Evolutionary conservation across 1,139 yeast species (phyloP), one percentile per base, ranked within the genome.

Genomic region (Debaryomycetaceae sp.): DNA sequence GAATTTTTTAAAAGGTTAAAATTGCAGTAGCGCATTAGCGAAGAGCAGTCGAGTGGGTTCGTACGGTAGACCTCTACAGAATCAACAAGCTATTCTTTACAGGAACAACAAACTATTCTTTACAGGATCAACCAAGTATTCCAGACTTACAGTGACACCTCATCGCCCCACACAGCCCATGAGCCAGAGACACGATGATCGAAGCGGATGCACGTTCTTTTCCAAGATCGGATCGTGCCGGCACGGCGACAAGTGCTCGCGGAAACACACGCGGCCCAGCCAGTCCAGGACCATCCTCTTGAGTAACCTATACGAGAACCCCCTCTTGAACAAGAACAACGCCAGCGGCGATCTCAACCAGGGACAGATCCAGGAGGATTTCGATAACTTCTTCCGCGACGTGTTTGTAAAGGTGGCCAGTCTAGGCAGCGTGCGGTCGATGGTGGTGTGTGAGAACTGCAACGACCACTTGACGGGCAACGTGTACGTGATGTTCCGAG

Each of bases 191-290:
- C 26, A 27, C 15, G 53, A 49, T 22, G 53, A 51, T 33, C 41
- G 44, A 28, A 32, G 42, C 8, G 42, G 43, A 15, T 63, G 74
- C 41, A 49, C 62, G 5, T 87, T 87, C 51, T 87, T 78, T 53
- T 65, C 69, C 37, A 82, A 79, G 49, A 82, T 86, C 25, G 97
- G 97, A 2, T 93, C 95, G 0, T 87, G 97, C 48, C 66, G 96
- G 34, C 96, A 87, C 49, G 96, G 96, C 2, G 90, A 79, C 36
- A 79, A 77, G 43, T 87, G 97, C 47, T 77, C 90, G 10, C 63
- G 92, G 42, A 68, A 67, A 33, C 97, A 87, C 48, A 62, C 70
- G 24, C 68, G 70, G 39, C 95, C 96, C 1, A 53, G 62, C n/a
- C 53, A 60, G 25, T 79, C 94, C 1, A 65, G 64, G 35, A 78